Base-by-base conservation (phyloP, 805 yeast genomes). In the Candida coleopterorum region DNA sequence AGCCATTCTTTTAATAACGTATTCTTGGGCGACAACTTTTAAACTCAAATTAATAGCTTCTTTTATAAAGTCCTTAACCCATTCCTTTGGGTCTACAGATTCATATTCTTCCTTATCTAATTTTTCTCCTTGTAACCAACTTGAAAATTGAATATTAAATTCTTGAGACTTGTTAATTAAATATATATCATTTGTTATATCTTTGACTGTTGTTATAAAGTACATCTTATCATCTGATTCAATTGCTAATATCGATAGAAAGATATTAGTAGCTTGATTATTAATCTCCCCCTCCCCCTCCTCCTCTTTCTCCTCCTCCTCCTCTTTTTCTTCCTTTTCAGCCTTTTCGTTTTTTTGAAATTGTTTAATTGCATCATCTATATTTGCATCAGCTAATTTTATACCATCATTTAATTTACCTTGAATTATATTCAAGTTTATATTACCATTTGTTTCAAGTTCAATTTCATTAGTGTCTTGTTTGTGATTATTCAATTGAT, bases 1-100 rank as follows among this genome's bases (percentile, higher is more conserved):
- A 1, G 89, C 93, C 95, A 93, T 93, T 60, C 98, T 74, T 57
- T 79, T 81, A 32, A 89, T 79, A 31, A 93, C 94, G 56, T 93
- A 93, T 52, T 80, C 77, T 58, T 93, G 97, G 1, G 97, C 95
- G 23, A 86, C 65, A 1, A 85, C 82, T 12, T 96, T 97, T 45
- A 93, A 75, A 12, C 87, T 70, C 44, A 88, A 71, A 14, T 78
- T 77, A 35, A 93, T 67, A 0, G 96, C 95, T 25, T 63, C 60
- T 37, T 48, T 55, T 9, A 79, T 40, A 76, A 77, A 67, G 26
- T 50, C 64, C 30, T 53, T 56, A 6, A 67, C 68, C 73, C 73
- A 67, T 38, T 63, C 71, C 32, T 61, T 46, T 9, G 72, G 69
- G 38, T 66, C 67, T 21, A 66, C 56, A 15, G 50, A 41, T 9